These are phyloP conservation scores for Penicillium flavigenum DNA, from an alignment of 495 filamentous ascomycete species.

Conservation along the genomic window DNA sequence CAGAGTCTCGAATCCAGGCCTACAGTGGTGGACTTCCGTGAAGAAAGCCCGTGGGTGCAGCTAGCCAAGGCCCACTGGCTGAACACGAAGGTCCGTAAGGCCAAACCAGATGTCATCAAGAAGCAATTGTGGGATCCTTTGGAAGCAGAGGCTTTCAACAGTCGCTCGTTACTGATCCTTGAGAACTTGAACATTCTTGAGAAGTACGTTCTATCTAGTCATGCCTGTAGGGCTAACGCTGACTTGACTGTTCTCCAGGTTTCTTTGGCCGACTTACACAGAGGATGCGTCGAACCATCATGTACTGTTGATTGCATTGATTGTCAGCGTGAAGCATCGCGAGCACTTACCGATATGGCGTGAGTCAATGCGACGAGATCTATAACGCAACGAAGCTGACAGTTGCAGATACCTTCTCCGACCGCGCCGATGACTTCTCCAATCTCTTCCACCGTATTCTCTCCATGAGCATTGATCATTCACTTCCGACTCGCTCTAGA, in stretches of 20 bases:
- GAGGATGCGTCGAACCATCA: conserved; percentile 90
- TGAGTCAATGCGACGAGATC: conserved; percentile 34
- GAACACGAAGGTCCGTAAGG: conserved; percentile 65
- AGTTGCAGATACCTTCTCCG: conserved; percentile 65
- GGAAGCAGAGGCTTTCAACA: conserved; percentile 75
- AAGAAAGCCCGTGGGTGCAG: conserved; percentile 76
- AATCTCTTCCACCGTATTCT: conserved; percentile 85
- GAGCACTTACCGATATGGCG: conserved; percentile 88
- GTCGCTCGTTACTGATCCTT: conserved; percentile 72
- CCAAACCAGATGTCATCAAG: conserved; percentile 83
- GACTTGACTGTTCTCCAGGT: conserved; percentile 48
- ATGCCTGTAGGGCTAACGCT: conserved; percentile 26
- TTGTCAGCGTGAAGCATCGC: conserved; percentile 83
- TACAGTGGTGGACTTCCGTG: conserved; percentile 67
- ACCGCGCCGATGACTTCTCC: conserved; percentile 80
- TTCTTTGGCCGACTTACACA: conserved; percentile 89
- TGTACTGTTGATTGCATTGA: conserved; percentile 77
- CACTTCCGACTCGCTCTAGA: conserved; percentile 66
- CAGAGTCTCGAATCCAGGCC: conserved; percentile 53
- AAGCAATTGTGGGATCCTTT: conserved; percentile 87
- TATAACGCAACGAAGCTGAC: conserved; percentile 16
- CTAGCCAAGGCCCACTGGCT: conserved; percentile 86
- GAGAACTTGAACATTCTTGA: conserved; percentile 92
- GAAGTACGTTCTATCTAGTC: conserved; percentile 51
- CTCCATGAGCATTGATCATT: conserved; percentile 81